A percentile compares a stretch with the other conserved stretches of the same genome.
Evolutionary conservation across 768 basidiomycete genomes (phyloP).

Genomic region (Tephrocybe sp.): DNA sequence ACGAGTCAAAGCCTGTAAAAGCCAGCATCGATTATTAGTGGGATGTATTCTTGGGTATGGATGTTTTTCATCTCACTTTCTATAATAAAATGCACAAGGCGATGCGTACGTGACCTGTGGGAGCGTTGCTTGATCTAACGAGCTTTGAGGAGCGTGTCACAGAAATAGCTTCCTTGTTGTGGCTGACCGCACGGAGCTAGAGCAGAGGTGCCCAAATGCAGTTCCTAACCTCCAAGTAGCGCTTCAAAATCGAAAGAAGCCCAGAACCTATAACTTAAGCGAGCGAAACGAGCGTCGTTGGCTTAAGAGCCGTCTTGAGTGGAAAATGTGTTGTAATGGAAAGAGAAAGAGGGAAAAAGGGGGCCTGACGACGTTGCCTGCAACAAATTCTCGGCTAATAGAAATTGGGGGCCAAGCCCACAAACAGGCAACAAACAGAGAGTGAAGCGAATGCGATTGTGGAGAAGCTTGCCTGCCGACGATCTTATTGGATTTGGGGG

Average conservation of each 20-base stretch:
- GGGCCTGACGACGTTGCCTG: not conserved
- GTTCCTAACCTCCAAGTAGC: too few species aligned
- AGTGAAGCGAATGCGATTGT: not conserved
- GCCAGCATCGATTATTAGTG: not conserved
- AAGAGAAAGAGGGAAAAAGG: not conserved
- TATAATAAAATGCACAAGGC: too few species aligned
- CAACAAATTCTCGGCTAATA: constrained; percentile 8
- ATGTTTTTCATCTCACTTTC: too few species aligned
- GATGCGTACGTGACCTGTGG: too few species aligned
- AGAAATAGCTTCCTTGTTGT: too few species aligned
- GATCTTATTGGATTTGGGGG: not conserved
- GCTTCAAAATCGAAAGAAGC: not conserved
- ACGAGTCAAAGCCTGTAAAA: not conserved
- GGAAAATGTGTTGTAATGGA: not conserved
- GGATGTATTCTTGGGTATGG: too few species aligned
- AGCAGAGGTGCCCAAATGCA: constrained; percentile 5
- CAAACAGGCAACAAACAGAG: not conserved
- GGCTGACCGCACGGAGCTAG: not conserved
- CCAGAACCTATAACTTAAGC: not conserved
- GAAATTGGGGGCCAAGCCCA: not conserved
- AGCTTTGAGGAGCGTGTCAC: not conserved
- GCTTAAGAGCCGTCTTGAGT: not conserved
- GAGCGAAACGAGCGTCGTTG: constrained; percentile 1
- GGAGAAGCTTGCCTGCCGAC: not conserved
- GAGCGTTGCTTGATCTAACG: too few species aligned